Percentiles rank a stretch among this genome's conserved stretches.
Evolutionary conservation across 2,329 filamentous ascomycete genomes (phyloP).

Genomic region (Hypoxylon sp.): DNA sequence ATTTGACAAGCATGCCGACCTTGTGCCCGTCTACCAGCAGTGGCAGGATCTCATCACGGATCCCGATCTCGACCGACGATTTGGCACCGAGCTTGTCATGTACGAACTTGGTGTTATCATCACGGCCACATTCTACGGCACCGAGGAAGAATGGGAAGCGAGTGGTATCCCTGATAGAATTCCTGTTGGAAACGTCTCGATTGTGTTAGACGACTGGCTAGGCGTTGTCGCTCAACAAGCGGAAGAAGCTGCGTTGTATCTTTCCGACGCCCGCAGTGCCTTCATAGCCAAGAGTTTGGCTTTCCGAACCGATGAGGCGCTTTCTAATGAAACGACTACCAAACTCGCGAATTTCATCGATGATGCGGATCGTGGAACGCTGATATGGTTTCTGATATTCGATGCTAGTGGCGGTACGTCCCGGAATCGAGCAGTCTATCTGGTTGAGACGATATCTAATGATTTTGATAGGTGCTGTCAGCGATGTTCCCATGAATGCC

Average conservation of each 20-base stretch:
- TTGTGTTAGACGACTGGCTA: constrained; percentile 70
- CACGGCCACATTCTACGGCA: constrained; percentile 69
- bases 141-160: constrained; percentile 61
- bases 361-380: constrained; percentile 56
- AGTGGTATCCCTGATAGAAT: constrained; percentile 59
- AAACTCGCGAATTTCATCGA: constrained; percentile 64
- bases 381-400: constrained; percentile 69
- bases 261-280: constrained; percentile 56
- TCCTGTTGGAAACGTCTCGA: constrained; percentile 52
- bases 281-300: constrained; percentile 68
- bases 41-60: constrained; percentile 68
- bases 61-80: constrained; percentile 64
- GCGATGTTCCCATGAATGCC: constrained; percentile 61
- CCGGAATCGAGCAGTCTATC: too few species aligned
- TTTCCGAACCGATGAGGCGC: constrained; percentile 58
- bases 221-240: constrained; percentile 63
- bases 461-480: too few species aligned
- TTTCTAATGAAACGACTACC: constrained; percentile 55
- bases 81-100: constrained; percentile 65
- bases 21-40: constrained; percentile 59
- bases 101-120: constrained; percentile 63
- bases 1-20: constrained; percentile 56
- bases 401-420: constrained; percentile 69
- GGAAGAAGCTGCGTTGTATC: constrained; percentile 57
- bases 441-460: too few species aligned